Base-by-base conservation (phyloP, 2,329 filamentous ascomycete species). In the Paracamarosporium sp. region DNA sequence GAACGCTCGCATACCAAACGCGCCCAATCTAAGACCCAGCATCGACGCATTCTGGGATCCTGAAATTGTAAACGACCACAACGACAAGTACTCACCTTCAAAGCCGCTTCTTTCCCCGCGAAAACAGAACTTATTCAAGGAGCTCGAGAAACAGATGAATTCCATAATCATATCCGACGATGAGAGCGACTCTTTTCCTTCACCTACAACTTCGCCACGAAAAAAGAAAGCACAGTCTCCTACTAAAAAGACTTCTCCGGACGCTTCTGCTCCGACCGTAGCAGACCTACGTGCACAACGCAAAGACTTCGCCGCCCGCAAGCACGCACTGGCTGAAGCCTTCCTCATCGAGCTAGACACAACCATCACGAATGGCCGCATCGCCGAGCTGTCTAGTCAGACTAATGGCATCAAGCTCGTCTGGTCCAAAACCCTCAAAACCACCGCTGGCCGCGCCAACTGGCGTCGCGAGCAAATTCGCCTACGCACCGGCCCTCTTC, bases 351-450 rank as follows among this genome's bases (percentile, higher is more conserved):
- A 92, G 63, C 85, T 95, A n/a, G 91, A 95, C 72, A 66, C 71
- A 0, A 81, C 78, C 36, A 85, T 94, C 64, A 88, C 89, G 0
- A 66, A 81, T 2, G 87, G 88, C 8, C 79, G 82, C 59, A 84
- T 95, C 7, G 73, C 79, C 1, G 67, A 80, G 24, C 80, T 93
- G 20, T 82, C 90, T 0, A 79, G 81, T 2, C 76, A 81, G 0
- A 90, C 90, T 0, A 90, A 91, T 17, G 91, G 91, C 1, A 83
- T 94, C 45, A 84, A 85, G 55, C 81, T 94, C 35, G 76, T 86
- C 41, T 95, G 91, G 91, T 88, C 84, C 59, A 91, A 90, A 65
- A 91, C 86, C n/a, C 85, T 95, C 50, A 90, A 89, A 70, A 90
- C 89, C 1, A 94, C 91, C 0, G 91, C 91, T 13, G 91, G 91